A percentile compares a stretch with the other conserved stretches of the same genome.
Conservation (phyloP, 1,139 yeast genomes). For the Sugiyamaella pinicola region DNA sequence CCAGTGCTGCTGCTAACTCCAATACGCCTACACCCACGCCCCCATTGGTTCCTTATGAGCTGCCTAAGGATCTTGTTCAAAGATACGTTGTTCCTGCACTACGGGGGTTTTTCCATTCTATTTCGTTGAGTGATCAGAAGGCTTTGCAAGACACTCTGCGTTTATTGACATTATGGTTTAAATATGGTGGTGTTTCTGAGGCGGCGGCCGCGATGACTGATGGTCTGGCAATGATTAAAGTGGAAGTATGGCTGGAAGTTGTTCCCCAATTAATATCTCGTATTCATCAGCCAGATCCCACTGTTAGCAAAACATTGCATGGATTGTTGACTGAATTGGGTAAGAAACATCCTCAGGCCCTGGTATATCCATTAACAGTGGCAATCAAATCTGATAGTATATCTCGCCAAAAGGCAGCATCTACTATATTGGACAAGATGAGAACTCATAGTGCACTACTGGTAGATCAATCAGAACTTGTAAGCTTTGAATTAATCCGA, state of each 20-base stretch:
- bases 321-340: conserved; percentile 86
- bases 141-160: conserved; percentile 92
- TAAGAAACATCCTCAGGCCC: conserved; percentile 94
- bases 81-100: conserved; percentile 94
- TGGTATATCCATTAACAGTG: conserved; percentile 92
- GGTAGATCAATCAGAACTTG: conserved; percentile 91
- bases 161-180: conserved; percentile 89
- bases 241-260: conserved; percentile 94
- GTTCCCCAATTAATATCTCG: conserved; percentile 95
- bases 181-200: conserved; percentile 89
- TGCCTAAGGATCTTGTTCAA: conserved; percentile 64
- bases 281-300: conserved; percentile 90
- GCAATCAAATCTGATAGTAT: conserved; percentile 94
- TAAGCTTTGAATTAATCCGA: conserved; percentile 89
- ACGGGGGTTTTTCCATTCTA: conserved; percentile 92
- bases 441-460: conserved; percentile 78
- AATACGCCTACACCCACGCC: conserved; percentile 24
- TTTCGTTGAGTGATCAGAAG: conserved; percentile 80
- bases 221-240: conserved; percentile 85
- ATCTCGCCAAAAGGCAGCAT: conserved; percentile 87
- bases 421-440: conserved; percentile 89
- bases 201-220: conserved; percentile 90
- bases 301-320: conserved; percentile 77
- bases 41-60: conserved; percentile 26
- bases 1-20: not conserved